Base-by-base conservation (phyloP, 1,284 basidiomycete genomes). In the Ceratobasidium theobromae region DNA sequence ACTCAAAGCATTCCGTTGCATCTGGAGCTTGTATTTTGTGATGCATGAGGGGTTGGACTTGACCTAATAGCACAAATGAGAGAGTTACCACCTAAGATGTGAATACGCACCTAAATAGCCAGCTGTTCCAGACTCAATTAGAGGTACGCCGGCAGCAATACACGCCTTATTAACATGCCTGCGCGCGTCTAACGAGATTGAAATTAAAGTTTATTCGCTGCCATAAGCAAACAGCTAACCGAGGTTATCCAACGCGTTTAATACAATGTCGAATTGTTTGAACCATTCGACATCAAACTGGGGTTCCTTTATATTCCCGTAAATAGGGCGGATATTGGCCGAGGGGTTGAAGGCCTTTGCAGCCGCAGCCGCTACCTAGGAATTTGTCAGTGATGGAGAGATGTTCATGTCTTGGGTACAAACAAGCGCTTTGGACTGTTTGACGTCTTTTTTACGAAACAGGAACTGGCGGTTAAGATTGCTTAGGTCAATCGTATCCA, bases 401-500 rank as follows among this genome's bases (percentile, higher is more conserved):
- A 33, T 46, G 41, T 41, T 54, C 21, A 49, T 32, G 45, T 25
- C 6, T 40, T 8, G 33, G 5, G 1, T 9, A 68, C 74, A 65
- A 67, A 91, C 93, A 75, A 96, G 75, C 5, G 95, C 90, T 79
- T 99, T 99, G 72, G 94, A 89, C 74, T 98, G 91, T 74, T 97
- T 96, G 68, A 99, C 93, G 74, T 98, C 95, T 72, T 95, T 95
- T 78, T 98, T 98, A 70, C 87, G 86, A 79, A 99, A 99, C 40
- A 99, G 81, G 77, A 99, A 99, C 74, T 99, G 97, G 23, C 97
- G 86, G 75, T 99, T 99, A 58, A 99, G 81, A 76, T 99, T 99
- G 58, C 95, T 98, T 32, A 99, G 83, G 82, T 99, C 97, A 77
- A 99, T 99, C 5, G 96, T 99, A 78, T 99, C 97, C 68, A 99